Evolutionary conservation across 306 rosid genomes (phyloP), one percentile per base, ranked within the genome.

Genomic region (Prunus dulcis): DNA sequence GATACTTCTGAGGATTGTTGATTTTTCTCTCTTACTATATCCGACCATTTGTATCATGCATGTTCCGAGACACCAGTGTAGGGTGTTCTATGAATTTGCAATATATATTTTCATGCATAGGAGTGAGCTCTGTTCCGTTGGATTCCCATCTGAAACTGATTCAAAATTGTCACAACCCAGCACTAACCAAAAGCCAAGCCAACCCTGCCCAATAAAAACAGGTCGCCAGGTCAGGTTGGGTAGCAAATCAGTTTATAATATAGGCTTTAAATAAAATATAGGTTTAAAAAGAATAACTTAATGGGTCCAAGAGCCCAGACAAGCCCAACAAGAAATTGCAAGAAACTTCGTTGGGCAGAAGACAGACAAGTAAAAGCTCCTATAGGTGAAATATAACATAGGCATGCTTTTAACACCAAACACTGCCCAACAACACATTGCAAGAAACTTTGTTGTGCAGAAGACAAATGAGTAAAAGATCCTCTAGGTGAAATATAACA

Each of bases 1-100:
- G 49, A 43, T 53, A 60, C 50, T 66, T 17, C 22, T 70, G 55
- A 65, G 38, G 51, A 70, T 68, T 66, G 41, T 77, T 18, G 32
- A 20, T 63, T 69, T 61, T 76, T 77, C 63, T n/a, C 52, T 46
- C 10, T 72, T 41, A 17, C 13, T 18, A 12, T 13, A 50, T 18
- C 38, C 60, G 46, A 25, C 62, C 69, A 61, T 13, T 69, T 28
- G 10, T 51, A 50, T 15, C 43, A 23, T n/a, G 10, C 46, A 67
- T 67, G 71, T 67, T 61, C 17, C 14, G 38, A 66, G 53, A 41
- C 30, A 20, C 53, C 52, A 22, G 22, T 41, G 10, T n/a, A 9
- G 13, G 52, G 2, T 64, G 5, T 66, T 53, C 3, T 14, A 12
- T 22, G 45, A 61, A 47, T 57, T 56, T 25, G 34, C 43, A 38